Evolutionary conservation across 768 basidiomycete species (phyloP).

Genomic region (Pholiota molesta): DNA sequence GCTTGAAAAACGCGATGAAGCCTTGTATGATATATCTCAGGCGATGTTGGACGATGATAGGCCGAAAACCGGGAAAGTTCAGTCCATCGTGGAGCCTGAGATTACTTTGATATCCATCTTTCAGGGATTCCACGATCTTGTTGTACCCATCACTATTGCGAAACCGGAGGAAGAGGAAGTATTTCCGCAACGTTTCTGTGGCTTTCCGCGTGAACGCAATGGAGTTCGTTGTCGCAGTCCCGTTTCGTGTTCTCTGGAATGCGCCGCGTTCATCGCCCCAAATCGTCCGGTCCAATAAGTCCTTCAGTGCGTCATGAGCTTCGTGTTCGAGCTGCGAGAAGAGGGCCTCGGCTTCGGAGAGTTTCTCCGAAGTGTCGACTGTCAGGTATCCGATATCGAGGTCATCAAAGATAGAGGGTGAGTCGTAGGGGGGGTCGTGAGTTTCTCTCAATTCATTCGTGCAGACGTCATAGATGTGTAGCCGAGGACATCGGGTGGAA

Average conservation of each 20-base stretch:
- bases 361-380: constrained; percentile 35
- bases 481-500: constrained; percentile 36
- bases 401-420: constrained; percentile 45
- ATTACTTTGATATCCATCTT: constrained; percentile 21
- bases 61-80: constrained; percentile 32
- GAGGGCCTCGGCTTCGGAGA: constrained; percentile 44
- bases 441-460: constrained; percentile 52
- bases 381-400: constrained; percentile 37
- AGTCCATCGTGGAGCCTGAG: constrained; percentile 18
- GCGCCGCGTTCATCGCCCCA: constrained; percentile 23
- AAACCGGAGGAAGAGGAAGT: constrained; percentile 59
- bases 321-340: constrained; percentile 47
- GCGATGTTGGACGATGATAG: constrained; percentile 32
- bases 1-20: constrained; percentile 35
- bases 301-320: constrained; percentile 40
- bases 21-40: constrained; percentile 33
- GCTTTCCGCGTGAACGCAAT: constrained; percentile 31
- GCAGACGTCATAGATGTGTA: constrained; percentile 58
- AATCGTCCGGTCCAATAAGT: constrained; percentile 37
- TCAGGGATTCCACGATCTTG: constrained; percentile 37
- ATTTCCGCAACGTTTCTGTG: constrained; percentile 47
- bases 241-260: constrained; percentile 7
- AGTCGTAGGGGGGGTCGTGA: constrained; percentile 34
- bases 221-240: constrained; percentile 17
- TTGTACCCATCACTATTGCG: constrained; percentile 54